Evolutionary conservation across 331 rosid genomes (phyloP).

Genomic region (Arachis monticola): DNA sequence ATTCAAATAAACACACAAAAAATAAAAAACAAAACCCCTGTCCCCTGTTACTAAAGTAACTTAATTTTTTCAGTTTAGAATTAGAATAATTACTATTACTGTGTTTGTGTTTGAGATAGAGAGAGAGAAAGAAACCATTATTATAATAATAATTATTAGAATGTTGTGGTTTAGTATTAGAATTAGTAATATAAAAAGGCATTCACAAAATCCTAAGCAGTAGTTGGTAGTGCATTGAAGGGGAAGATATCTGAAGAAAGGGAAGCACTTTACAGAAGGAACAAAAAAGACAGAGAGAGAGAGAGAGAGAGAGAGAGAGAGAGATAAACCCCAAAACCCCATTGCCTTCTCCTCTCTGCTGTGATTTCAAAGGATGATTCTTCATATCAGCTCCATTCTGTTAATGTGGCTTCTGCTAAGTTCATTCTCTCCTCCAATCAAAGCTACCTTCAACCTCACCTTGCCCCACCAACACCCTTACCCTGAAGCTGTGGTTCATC

Average conservation of each 20-base stretch:
- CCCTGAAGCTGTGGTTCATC: conserved; percentile 80
- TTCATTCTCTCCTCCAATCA: conserved; percentile 43
- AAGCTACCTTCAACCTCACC: conserved; percentile 60
- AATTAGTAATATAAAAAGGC: conserved; percentile 43
- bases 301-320: not conserved
- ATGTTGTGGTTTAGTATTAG: conserved; percentile 24
- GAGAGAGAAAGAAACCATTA: not conserved
- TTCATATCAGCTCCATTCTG: conserved; percentile 67
- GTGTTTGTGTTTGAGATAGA: too few relatives aligned
- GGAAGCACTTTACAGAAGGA: conserved; percentile 36
- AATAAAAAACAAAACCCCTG: conserved; percentile 18
- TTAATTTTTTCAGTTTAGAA: not conserved
- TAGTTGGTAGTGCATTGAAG: conserved; percentile 42
- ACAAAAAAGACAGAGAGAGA: not conserved
- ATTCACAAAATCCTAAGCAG: conserved; percentile 36
- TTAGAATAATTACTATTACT: conserved; percentile 4
- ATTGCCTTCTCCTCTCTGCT: not conserved
- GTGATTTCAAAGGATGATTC: conserved; percentile 55
- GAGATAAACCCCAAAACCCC: not conserved
- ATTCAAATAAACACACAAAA: conserved; percentile 26
- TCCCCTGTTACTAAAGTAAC: conserved; percentile 40
- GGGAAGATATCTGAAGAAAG: conserved; percentile 43
- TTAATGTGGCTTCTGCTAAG: conserved; percentile 57
- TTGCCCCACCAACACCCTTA: conserved; percentile 87
- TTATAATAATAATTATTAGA: conserved; percentile 29